Evolutionary conservation across 768 basidiomycete genomes (phyloP).

Genomic region (Kwoniella botswanensis): DNA sequence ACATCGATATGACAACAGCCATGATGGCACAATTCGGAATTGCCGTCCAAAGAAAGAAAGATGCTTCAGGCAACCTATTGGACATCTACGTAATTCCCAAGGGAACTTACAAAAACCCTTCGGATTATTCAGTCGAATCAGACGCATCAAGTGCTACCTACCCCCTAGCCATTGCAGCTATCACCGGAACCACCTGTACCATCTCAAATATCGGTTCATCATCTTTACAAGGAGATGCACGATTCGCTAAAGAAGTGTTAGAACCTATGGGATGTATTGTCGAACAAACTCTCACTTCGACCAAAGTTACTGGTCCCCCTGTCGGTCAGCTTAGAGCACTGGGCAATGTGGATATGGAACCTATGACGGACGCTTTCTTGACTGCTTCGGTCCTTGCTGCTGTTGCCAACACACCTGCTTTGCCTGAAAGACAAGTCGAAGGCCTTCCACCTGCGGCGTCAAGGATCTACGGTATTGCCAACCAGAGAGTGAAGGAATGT

Average conservation of each 20-base stretch:
- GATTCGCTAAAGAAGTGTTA: conserved; percentile 89
- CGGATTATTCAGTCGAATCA: conserved; percentile 80
- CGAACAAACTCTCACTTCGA: conserved; percentile 81
- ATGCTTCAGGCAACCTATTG: conserved; percentile 67
- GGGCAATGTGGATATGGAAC: conserved; percentile 92
- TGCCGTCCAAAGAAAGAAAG: conserved; percentile 69
- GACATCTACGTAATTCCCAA: conserved; percentile 89
- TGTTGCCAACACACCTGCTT: conserved; percentile 65
- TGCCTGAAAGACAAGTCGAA: conserved; percentile 54
- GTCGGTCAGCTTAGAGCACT: conserved; percentile 79
- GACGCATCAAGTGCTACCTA: conserved; percentile 97
- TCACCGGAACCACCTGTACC: conserved; percentile 95
- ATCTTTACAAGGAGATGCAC: conserved; percentile 95
- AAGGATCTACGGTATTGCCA: conserved; percentile 91
- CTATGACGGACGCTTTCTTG: conserved; percentile 99
- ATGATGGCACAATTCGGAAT: conserved; percentile 97
- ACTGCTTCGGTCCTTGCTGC: conserved; percentile 92
- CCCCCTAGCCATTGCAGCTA: conserved; percentile 93
- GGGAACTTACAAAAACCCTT: conserved; percentile 74
- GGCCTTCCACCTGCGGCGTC: conserved; percentile 63
- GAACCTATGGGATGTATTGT: conserved; percentile 95
- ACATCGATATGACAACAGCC: conserved; percentile 99
- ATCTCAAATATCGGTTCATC: conserved; percentile 86
- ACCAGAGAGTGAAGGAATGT: conserved; percentile 98
- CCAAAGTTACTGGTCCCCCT: conserved; percentile 89